These are phyloP conservation scores for Floccularia luteovirens DNA, from an alignment of 768 basidiomycete genomes.

Conservation along the genomic window DNA sequence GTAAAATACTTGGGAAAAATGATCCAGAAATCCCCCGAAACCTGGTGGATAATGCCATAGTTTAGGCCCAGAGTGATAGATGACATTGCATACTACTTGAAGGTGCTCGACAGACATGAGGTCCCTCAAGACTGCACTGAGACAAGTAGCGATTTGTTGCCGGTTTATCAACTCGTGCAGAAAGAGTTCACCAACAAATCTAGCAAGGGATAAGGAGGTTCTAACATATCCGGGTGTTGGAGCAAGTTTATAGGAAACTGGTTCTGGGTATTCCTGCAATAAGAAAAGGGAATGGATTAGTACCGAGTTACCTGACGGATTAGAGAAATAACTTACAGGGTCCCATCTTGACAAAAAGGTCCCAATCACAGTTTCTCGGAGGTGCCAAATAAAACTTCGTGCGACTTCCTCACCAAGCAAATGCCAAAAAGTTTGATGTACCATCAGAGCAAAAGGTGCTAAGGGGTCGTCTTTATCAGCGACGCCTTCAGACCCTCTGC, in stretches of 20 bases:
- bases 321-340: not conserved
- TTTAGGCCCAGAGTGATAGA: not conserved
- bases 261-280: not conserved
- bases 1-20: not conserved
- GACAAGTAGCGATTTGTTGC: slow-evolving; percentile 11
- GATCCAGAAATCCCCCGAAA: not conserved
- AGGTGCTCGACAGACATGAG: slow-evolving; percentile 15
- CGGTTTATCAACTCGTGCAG: slow-evolving; percentile 7
- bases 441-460: not conserved
- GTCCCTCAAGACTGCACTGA: slow-evolving; percentile 11
- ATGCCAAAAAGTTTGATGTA: slow-evolving; percentile 1
- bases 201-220: slow-evolving; percentile 12
- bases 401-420: not conserved
- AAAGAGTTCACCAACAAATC: slow-evolving; percentile 11
- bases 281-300: too few species aligned
- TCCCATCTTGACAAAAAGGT: not conserved
- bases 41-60: not conserved
- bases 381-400: not conserved
- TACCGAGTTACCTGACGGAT: too few species aligned
- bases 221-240: slow-evolving; percentile 9
- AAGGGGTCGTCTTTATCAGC: not conserved
- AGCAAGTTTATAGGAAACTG: not conserved
- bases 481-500: not conserved
- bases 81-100: slow-evolving; percentile 4
- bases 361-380: not conserved